Base-by-base conservation (phyloP, 768 basidiomycete species). In the Suillus bovinus region DNA sequence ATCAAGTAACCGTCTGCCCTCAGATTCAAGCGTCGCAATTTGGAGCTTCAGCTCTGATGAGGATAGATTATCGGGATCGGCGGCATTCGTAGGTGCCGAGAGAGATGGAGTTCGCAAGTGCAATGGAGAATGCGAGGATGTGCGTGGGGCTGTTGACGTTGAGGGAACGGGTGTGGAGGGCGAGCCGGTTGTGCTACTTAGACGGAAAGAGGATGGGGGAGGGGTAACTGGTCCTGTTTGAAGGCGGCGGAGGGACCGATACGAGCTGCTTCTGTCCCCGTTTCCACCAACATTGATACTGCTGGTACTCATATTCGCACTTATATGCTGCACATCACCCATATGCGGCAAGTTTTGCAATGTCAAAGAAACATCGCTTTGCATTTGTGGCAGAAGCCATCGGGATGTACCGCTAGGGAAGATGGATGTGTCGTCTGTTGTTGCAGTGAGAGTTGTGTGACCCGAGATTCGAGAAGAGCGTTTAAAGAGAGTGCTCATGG, bases 1-100 rank as follows among this genome's bases (percentile, higher is more conserved):
- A 69, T 93, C 91, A 74, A 91, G 81, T 52, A 93, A 74, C 55
- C 88, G 79, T 64, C 82, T 81, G 7, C 83, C 85, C 70, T 93
- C 91, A 36, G 86, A 85, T 71, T 92, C 90, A 47, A 93, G 84
- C 7, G 80, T 73, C 62, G 81, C 76, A 47, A 93, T 89, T 67
- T 92, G 88, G 42, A 82, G 84, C 59, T 93, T 86, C 42, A 88
- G 81, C 64, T 82, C 79, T 62, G 84, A 80, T n/a, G 87, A 82
- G 62, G 84, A 82, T 61, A 85, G 73, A 58, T 77, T 79, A 2
- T 87, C 84, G 56, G 88, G 86, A 61, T 86, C 85, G 44, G 57
- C 82, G 77, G 52, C 82, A 68, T 66, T 80, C 77, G 68, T 66
- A 49, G 50, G 66, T 41, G 70, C 60, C 16, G 72, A 68, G 57